Evolutionary conservation across 2,329 filamentous ascomycete genomes (phyloP).

Genomic region (Dactylellina haptotyla): DNA sequence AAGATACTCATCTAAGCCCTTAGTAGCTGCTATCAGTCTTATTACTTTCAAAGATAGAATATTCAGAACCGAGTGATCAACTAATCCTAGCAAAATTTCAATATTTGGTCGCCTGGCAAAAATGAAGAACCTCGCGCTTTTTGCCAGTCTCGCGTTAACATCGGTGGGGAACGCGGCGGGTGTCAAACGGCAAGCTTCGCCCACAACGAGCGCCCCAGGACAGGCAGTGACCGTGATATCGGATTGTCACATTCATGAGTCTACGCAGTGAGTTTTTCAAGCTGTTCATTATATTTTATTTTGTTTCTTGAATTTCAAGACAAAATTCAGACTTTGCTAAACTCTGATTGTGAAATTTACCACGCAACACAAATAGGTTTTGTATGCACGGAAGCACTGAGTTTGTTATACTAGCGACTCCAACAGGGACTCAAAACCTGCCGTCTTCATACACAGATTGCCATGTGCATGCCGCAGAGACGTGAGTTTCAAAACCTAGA

Average conservation of each 20-base stretch:
- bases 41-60: neutral
- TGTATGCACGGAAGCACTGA: constrained; percentile 42
- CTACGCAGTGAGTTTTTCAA: constrained; percentile 36
- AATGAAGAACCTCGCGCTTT: constrained; percentile 17
- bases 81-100: neutral
- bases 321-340: constrained; percentile 6
- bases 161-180: constrained; percentile 20
- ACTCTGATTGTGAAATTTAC: constrained; percentile 16
- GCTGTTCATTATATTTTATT: neutral
- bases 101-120: neutral
- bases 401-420: constrained; percentile 30
- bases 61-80: neutral
- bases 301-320: too few species aligned
- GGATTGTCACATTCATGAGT: constrained; percentile 36
- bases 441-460: constrained; percentile 63
- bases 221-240: constrained; percentile 30
- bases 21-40: too few species aligned
- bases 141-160: constrained; percentile 11
- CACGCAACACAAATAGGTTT: constrained; percentile 23
- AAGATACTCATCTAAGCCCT: too few species aligned
- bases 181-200: constrained; percentile 32
- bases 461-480: constrained; percentile 70
- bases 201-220: constrained; percentile 19
- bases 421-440: constrained; percentile 54
- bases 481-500: constrained; percentile 52